These are phyloP conservation scores for Candida ponderosae DNA, from an alignment of 805 yeast species.

Conservation along the genomic window DNA sequence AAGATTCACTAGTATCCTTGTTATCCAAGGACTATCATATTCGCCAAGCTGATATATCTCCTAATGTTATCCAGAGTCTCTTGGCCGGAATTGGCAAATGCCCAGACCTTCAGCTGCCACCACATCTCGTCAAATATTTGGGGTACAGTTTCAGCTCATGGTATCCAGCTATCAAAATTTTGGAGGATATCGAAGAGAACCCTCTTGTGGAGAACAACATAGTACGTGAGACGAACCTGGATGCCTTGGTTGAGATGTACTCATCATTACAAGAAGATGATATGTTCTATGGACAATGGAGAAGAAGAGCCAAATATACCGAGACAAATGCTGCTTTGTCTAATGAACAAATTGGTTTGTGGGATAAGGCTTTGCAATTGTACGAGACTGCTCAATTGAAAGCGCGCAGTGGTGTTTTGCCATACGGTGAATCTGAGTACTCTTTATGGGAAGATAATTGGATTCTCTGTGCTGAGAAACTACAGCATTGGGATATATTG, in stretches of 20 bases:
- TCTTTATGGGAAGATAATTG: constrained; percentile 98
- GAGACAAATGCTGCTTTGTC: constrained; percentile 92
- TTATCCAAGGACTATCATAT: constrained; percentile 87
- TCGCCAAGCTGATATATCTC: constrained; percentile 80
- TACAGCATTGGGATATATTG: constrained; percentile 96
- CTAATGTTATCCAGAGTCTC: constrained; percentile 80
- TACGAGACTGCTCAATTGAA: constrained; percentile 96
- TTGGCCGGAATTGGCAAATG: constrained; percentile 78
- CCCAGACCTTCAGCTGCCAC: constrained; percentile 75
- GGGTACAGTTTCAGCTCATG: constrained; percentile 86
- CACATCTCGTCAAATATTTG: constrained; percentile 83
- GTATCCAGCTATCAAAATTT: constrained; percentile 79
- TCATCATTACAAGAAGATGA: constrained; percentile 88
- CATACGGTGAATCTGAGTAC: constrained; percentile 92
- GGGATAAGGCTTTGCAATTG: constrained; percentile 89
- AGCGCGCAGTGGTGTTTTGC: constrained; percentile 90
- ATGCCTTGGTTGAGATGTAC: constrained; percentile 85
- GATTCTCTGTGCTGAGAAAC: constrained; percentile 93
- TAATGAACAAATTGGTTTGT: constrained; percentile 89
- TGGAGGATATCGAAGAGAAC: constrained; percentile 60
- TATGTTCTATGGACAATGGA: constrained; percentile 97
- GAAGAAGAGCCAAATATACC: constrained; percentile 88
- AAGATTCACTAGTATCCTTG: constrained; percentile 70
- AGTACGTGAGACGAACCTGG: constrained; percentile 78
- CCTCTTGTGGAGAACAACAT: constrained; percentile 62